Percentiles rank a stretch among this genome's conserved stretches.
phyloP scores from a whole-genome alignment of 2,329 filamentous ascomycete genomes.

The Seiridium unicorne region DNA sequence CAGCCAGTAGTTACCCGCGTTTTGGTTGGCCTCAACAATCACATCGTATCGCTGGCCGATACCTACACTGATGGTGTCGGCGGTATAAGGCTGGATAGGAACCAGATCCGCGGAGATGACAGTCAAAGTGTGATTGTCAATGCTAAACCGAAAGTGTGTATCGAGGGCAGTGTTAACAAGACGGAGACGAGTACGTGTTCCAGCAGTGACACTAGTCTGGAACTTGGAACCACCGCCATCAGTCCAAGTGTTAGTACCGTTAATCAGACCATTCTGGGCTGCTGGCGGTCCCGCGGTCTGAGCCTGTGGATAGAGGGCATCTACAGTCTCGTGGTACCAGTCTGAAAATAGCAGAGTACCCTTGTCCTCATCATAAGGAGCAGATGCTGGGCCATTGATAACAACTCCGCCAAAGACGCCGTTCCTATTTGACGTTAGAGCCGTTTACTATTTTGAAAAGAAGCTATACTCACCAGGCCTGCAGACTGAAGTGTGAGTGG shows the following conservation, averaged over 20 bases:
- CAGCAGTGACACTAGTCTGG: constrained; percentile 35
- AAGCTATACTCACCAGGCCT: constrained; percentile 28
- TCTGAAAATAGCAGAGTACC: constrained; percentile 59
- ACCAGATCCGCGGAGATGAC: constrained; percentile 56
- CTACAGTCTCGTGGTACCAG: constrained; percentile 50
- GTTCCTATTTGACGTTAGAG: constrained; percentile 27
- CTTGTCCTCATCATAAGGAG: constrained; percentile 62
- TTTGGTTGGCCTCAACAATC: constrained; percentile 11
- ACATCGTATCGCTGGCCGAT: constrained; percentile 34
- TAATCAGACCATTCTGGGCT: constrained; percentile 40
- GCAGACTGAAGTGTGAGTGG: constrained; percentile 55
- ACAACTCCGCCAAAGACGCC: constrained; percentile 61
- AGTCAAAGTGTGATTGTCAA: constrained; percentile 51
- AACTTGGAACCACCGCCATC: constrained; percentile 31
- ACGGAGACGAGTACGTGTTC: constrained; percentile 43
- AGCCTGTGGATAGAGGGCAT: constrained; percentile 30
- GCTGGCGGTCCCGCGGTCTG: constrained; percentile 30
- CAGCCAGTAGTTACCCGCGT: constrained; percentile 41
- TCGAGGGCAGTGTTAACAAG: constrained; percentile 41
- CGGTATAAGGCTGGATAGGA: constrained; percentile 49
- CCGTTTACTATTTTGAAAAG: background rate
- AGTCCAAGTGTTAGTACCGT: constrained; percentile 31
- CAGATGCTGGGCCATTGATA: constrained; percentile 59
- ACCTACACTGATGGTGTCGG: constrained; percentile 39
- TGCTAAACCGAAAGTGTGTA: constrained; percentile 40